Base-by-base conservation (phyloP, 2,329 filamentous ascomycete species). In the Coniella vitis region DNA sequence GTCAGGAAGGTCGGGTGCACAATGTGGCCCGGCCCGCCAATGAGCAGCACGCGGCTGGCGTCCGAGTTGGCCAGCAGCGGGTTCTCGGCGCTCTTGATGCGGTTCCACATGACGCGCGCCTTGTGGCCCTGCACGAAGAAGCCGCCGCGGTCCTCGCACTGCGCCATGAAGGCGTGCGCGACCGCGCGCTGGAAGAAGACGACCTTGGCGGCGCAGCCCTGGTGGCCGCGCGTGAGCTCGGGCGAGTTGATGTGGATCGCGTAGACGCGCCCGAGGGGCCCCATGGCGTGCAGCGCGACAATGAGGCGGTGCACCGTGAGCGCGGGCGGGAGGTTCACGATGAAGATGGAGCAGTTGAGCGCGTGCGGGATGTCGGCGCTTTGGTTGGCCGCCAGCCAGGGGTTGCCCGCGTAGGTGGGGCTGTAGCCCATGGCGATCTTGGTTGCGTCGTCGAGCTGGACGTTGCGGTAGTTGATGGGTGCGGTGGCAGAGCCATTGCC, bases 201-300 rank as follows among this genome's bases (percentile, higher is more conserved):
- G 12, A 77, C 54, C 57, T 76, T 76, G 16, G 72, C 71, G 0
- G 73, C 72, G n/a, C 67, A 67, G 0, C 64, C 55, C 16, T 32
- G 60, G 40, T 65, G 61, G 44, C 69, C 65, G 3, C 55, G 54
- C 2, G 58, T 41, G 14, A 59, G 61, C 50, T 71, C 66, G 0
- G 75, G 72, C 2, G 61, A 58, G 63, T 78, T 80, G 63, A 81
- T 73, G 49, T 72, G 72, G 2, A 66, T 65, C 39, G 73, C 73
- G 57, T 66, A 79, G 10, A 80, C 61, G 48, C 77, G 74, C 1
- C 77, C 77, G 13, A 71, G 61, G 47, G 65, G 57, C 2, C 77
- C 77, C 25, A 71, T 62, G 51, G 65, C 57, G 10, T 68, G 65
- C 38, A 80, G 69, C 3, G 63, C 54, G 1, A 56, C 49, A 1